Evolutionary conservation across 257 asterid species (phyloP).

Genomic region (Petunia secreta): DNA sequence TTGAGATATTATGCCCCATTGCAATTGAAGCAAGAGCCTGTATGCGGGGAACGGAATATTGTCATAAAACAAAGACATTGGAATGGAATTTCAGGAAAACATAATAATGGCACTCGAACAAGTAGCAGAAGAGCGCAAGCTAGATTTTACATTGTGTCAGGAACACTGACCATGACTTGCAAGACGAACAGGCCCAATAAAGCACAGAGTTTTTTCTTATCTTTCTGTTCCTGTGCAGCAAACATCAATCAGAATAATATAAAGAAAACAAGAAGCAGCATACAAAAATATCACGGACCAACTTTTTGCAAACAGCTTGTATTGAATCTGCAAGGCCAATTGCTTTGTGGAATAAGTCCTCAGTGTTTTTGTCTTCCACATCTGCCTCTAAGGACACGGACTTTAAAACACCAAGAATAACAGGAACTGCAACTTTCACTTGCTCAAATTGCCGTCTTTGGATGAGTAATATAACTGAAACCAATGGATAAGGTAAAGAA

Average conservation of each 20-base stretch:
- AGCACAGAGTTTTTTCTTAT: conserved; percentile 60
- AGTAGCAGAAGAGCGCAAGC: conserved; percentile 33
- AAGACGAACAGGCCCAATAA: conserved; percentile 74
- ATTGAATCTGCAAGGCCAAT: conserved; percentile 66
- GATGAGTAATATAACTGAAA: conserved; percentile 63
- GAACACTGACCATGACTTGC: conserved; percentile 77
- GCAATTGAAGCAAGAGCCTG: conserved; percentile 79
- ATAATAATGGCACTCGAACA: neutral
- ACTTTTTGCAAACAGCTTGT: conserved; percentile 51
- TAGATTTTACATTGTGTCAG: conserved; percentile 34
- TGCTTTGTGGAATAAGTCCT: conserved; percentile 54
- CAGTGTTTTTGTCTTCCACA: conserved; percentile 52
- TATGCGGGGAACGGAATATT: conserved; percentile 38
- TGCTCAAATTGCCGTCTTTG: conserved; percentile 74
- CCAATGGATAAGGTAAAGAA: conserved; percentile 23
- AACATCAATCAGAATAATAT: conserved; percentile 29
- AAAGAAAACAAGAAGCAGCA: neutral
- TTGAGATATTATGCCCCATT: conserved; percentile 43
- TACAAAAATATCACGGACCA: conserved; percentile 56
- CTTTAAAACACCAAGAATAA: conserved; percentile 64
- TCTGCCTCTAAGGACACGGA: conserved; percentile 43
- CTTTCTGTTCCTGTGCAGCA: conserved; percentile 59
- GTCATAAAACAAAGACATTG: conserved; percentile 27
- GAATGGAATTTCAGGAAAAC: conserved; percentile 1
- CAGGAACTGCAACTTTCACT: conserved; percentile 72